phyloP scores from a whole-genome alignment of 305 asterid genomes.

The Solanum hybrid region DNA sequence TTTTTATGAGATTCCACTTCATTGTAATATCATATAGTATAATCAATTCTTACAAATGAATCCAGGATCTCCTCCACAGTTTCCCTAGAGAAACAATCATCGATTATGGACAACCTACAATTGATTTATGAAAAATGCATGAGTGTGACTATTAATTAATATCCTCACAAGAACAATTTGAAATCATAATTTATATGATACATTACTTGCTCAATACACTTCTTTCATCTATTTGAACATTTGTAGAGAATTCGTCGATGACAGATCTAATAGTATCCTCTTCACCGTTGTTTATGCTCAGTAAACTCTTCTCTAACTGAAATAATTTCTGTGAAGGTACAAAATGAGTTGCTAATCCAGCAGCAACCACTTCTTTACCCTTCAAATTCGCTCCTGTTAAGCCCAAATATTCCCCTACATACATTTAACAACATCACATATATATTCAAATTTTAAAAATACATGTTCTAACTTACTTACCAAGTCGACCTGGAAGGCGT shows the following conservation, averaged over 20 bases:
- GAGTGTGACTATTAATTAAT: no score
- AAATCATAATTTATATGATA: not conserved
- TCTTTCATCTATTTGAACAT: no score
- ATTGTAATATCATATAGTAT: no score
- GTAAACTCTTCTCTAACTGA: conserved; percentile 47
- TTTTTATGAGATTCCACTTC: no score
- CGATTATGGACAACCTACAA: conserved; percentile 45
- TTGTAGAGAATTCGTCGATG: conserved; percentile 47
- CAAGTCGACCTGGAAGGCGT: conserved; percentile 17
- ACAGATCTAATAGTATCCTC: conserved; percentile 49
- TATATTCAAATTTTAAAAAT: not conserved
- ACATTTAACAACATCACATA: not conserved
- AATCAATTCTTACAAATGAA: conserved; percentile 41
- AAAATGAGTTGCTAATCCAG: conserved; percentile 6
- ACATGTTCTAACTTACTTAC: conserved; percentile 10
- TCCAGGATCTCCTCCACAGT: conserved; percentile 58
- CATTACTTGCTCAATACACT: not conserved
- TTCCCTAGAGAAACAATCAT: conserved; percentile 62
- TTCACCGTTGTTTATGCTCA: conserved; percentile 37
- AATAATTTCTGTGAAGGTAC: conserved; percentile 31
- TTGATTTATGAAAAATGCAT: not conserved
- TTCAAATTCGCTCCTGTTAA: conserved; percentile 66
- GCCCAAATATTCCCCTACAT: conserved; percentile 70
- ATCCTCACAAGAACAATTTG: not conserved
- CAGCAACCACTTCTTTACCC: conserved; percentile 62